Conservation (phyloP, 768 basidiomycete genomes). For the Pulveroboletus sp. region DNA sequence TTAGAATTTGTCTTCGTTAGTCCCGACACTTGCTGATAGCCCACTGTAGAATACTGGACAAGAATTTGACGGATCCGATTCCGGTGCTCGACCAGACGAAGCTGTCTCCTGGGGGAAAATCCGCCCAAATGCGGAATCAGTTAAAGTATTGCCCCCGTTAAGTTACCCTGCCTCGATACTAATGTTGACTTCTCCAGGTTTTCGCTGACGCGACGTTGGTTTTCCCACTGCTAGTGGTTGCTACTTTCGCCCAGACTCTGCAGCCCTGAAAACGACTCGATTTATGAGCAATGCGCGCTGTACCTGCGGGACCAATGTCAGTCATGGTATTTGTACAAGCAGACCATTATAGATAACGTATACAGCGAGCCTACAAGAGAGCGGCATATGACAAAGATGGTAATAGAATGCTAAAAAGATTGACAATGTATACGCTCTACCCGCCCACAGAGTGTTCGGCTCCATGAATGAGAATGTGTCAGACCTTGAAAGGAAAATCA, state of each 20-base stretch:
- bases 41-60: constrained; percentile 84
- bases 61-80: constrained; percentile 98
- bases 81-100: constrained; percentile 94
- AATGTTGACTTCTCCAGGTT: constrained; percentile 38
- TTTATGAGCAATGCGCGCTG: not conserved
- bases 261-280: not conserved
- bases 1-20: constrained; percentile 32
- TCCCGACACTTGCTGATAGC: not conserved
- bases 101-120: constrained; percentile 99
- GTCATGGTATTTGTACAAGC: not conserved
- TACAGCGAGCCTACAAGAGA: constrained; percentile 2
- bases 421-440: constrained; percentile 6
- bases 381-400: not conserved
- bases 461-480: constrained; percentile 14
- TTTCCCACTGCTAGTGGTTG: constrained; percentile 92
- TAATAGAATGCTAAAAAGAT: not conserved
- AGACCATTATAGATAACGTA: constrained; percentile 11
- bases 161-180: not conserved
- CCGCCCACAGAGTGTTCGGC: constrained; percentile 19
- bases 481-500: constrained; percentile 6
- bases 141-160: constrained; percentile 52
- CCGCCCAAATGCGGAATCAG: constrained; percentile 72
- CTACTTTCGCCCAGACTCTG: constrained; percentile 71
- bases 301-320: not conserved
- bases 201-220: constrained; percentile 97